A percentile compares a stretch with the other conserved stretches of the same genome.
Evolutionary conservation across 139 green algal genomes (phyloP).

Genomic region (Nannochloris sp.): DNA sequence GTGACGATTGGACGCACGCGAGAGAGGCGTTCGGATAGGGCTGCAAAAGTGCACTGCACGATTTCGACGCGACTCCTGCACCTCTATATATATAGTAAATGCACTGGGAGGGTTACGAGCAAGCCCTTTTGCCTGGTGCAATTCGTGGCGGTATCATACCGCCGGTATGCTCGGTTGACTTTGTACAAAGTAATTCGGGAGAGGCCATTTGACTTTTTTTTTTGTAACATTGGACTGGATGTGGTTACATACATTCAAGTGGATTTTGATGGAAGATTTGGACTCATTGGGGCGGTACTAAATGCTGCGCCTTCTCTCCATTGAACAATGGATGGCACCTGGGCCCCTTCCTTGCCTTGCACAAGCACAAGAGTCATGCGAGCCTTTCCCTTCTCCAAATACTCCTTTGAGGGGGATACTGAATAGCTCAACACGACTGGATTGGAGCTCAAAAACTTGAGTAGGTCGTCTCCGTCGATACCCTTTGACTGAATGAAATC

Average conservation of each 20-base stretch:
- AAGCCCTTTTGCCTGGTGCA: no score
- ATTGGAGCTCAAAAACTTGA: slow-evolving; percentile 14
- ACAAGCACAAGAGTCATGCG: slow-evolving; percentile 9
- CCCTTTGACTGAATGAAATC: slow-evolving; percentile 13
- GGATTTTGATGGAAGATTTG: slow-evolving; percentile 2
- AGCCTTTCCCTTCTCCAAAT: slow-evolving; percentile 22
- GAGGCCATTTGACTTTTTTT: neutral
- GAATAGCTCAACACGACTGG: slow-evolving; percentile 25
- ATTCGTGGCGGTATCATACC: no score
- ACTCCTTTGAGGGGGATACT: slow-evolving; percentile 3
- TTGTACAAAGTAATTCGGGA: no score
- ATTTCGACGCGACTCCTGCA: no score
- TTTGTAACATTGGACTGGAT: no score
- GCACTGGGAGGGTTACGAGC: no score
- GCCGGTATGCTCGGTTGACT: no score
- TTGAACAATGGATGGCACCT: slow-evolving; percentile 15
- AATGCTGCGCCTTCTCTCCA: slow-evolving; percentile 23
- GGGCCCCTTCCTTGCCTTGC: neutral
- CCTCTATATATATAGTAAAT: no score
- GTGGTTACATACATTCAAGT: no score
- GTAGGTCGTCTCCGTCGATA: neutral
- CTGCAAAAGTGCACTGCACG: no score
- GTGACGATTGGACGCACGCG: no score
- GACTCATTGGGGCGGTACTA: slow-evolving; percentile 14
- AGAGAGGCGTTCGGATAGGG: no score